Percentiles rank a stretch among this genome's conserved stretches.
phyloP scores from a whole-genome alignment of 169 alveolate species.

The Condylostoma magnum region DNA sequence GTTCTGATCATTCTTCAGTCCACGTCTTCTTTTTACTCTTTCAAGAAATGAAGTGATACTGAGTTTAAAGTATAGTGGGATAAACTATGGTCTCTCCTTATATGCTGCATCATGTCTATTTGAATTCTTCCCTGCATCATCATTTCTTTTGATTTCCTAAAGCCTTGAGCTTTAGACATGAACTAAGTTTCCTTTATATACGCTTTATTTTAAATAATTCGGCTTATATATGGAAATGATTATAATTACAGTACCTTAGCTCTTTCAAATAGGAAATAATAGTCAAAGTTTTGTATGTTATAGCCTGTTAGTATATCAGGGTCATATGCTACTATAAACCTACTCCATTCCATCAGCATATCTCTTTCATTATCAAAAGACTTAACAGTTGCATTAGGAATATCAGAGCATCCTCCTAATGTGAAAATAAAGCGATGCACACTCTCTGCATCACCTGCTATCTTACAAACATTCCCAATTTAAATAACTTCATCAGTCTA shows the following conservation, averaged over 20 bases:
- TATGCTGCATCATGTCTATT: conserved; percentile 95
- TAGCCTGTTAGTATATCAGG: conserved; percentile 98
- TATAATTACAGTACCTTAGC: conserved; percentile 87
- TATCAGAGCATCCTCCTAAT: conserved; percentile 80
- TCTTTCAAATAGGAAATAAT: conserved; percentile 94
- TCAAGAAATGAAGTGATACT: conserved; percentile 95
- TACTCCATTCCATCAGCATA: conserved; percentile 86
- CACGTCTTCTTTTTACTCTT: conserved; percentile 99
- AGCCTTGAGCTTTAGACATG: conserved; percentile 90
- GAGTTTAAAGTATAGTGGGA: conserved; percentile 95
- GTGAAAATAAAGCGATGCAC: conserved; percentile 79
- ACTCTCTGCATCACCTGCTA: conserved; percentile 62
- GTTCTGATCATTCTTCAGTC: conserved; percentile 95
- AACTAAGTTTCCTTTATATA: conserved; percentile 83
- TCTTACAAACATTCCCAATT: conserved; percentile 81
- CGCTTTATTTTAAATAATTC: conserved; percentile 73
- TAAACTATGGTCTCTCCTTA: conserved; percentile 96
- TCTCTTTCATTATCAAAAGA: conserved; percentile 85
- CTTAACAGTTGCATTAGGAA: conserved; percentile 84
- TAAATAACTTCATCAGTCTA: conserved; percentile 95
- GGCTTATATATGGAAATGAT: conserved; percentile 74
- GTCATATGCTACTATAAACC: conserved; percentile 82
- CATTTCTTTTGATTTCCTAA: conserved; percentile 90
- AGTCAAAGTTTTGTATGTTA: conserved; percentile 97
- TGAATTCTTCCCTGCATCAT: conserved; percentile 95